Base-by-base conservation (phyloP, 805 yeast genomes). In the Saccharomyces cerevisiae region DNA sequence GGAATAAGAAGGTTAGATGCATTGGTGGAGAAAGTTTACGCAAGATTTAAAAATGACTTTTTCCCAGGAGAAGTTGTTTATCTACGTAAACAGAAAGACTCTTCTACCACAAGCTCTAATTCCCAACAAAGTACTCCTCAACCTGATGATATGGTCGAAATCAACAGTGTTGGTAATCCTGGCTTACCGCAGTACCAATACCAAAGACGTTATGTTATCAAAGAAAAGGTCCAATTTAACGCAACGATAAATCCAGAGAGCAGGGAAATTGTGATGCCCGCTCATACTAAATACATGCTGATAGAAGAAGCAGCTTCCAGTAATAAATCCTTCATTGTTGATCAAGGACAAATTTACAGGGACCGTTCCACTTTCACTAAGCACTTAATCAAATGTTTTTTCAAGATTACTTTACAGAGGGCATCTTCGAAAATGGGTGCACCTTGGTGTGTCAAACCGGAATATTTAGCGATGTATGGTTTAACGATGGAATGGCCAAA, bases 381-480 rank as follows among this genome's bases (percentile, higher is more conserved):
- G 69, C 85, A 91, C 81, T 79, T 87, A 52, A 86, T 94, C 41
- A 87, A 91, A 68, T 85, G 96, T n/a, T 84, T 94, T 67, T 78
- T 91, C 66, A 87, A 91, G 70, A 78, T 87, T 67, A 79, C 78
- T 53, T 32, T 73, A 61, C 78, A 89, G 66, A 77, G 86, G 6
- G 81, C 96, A 53, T 87, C 91, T 1, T 79, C 85, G 53, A 88
- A 87, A 76, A 76, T 84, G 47, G 97, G 98, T 2, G 92, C 97
- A 2, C 98, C 98, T 2, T 94, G 98, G 98, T 83, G 92, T 22
- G 94, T 94, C 14, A 87, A 85, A 65, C 82, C 81, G 27, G 83
- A 84, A 59, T 89, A 81, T 68, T 49, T 70, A 43, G 61, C 64
- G 31, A 68, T 68, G 64, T 70, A 70, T 54, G 69, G 70, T 5